A percentile compares a stretch with the other conserved stretches of the same genome.
Conservation (phyloP, 2,329 filamentous ascomycete species). For the Exophiala bonariae region DNA sequence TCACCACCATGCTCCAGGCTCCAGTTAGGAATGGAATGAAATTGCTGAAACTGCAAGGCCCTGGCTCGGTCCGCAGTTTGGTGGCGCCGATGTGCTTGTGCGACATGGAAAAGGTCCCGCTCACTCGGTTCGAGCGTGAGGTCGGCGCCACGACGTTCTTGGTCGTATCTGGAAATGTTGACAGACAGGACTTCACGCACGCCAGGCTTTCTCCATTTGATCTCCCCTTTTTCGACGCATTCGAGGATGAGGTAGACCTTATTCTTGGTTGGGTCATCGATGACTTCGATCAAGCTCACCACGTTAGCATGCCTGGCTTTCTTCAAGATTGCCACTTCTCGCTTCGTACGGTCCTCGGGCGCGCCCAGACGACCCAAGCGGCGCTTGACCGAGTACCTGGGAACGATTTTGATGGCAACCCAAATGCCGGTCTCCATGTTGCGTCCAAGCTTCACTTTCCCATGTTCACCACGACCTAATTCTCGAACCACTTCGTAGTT, state of each 20-base stretch:
- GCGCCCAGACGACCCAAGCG: slow-evolving; percentile 76
- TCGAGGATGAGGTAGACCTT: slow-evolving; percentile 99
- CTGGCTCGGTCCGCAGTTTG: slow-evolving; percentile 61
- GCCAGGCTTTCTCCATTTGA: slow-evolving; percentile 89
- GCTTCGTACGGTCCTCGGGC: slow-evolving; percentile 74
- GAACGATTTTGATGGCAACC: slow-evolving; percentile 98
- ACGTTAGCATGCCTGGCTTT: slow-evolving; percentile 98
- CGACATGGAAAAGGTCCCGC: slow-evolving; percentile 46
- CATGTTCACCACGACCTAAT: slow-evolving; percentile 91
- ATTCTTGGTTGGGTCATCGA: slow-evolving; percentile 91
- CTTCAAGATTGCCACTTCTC: slow-evolving; percentile 96
- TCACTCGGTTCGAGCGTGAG: slow-evolving; percentile 60
- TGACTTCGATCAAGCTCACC: slow-evolving; percentile 91
- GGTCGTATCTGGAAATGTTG: slow-evolving; percentile 78
- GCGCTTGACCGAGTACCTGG: slow-evolving; percentile 88
- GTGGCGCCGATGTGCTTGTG: slow-evolving; percentile 60
- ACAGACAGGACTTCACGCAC: slow-evolving; percentile 78
- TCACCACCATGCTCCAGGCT: slow-evolving; percentile 77
- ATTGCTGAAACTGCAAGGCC: slow-evolving; percentile 40
- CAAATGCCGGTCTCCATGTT: slow-evolving; percentile 73
- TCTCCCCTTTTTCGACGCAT: slow-evolving; percentile 90
- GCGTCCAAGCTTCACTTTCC: slow-evolving; percentile 93
- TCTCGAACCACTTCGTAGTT: slow-evolving; percentile 97
- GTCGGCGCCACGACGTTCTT: slow-evolving; percentile 70
- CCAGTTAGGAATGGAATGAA: slow-evolving; percentile 67